These are phyloP conservation scores for Pleodorina starrii DNA, from an alignment of 139 green algal genomes.

Conservation along the genomic window DNA sequence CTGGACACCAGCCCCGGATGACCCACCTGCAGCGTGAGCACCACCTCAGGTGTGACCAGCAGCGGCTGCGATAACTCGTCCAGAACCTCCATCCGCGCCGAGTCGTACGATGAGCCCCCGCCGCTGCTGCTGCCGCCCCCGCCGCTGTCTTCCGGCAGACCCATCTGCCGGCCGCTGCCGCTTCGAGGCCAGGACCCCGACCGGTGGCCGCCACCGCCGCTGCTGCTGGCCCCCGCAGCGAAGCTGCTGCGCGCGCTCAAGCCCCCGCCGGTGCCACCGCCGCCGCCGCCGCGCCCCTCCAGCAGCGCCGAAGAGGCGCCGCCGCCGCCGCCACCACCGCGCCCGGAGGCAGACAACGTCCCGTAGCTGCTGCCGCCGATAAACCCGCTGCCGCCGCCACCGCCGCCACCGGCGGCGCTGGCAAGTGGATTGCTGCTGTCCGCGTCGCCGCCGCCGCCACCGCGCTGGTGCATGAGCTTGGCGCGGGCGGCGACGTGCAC, in stretches of 20 bases:
- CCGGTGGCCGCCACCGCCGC: background rate
- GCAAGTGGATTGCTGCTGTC: background rate
- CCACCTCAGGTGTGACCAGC: slow-evolving; percentile 57
- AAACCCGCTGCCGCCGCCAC: background rate
- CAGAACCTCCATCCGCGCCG: background rate
- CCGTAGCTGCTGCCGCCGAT: background rate
- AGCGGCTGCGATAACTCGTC: slow-evolving; percentile 60
- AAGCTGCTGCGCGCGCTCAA: background rate
- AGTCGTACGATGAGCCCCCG: background rate
- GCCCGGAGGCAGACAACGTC: background rate
- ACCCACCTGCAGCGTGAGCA: slow-evolving; percentile 60
- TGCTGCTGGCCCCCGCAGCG: no score
- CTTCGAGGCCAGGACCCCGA: background rate
- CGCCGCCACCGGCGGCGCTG: background rate
- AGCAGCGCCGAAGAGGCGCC: no score
- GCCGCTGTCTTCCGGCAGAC: no score
- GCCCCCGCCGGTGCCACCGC: background rate
- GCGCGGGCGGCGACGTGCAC: background rate
- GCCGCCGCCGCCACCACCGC: background rate
- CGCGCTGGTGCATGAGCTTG: background rate
- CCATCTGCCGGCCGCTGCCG: background rate
- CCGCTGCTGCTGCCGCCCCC: background rate
- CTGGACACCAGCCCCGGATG: no score
- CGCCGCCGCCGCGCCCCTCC: background rate
- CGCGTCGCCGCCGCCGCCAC: background rate